Percentiles rank a stretch among this genome's conserved stretches.
phyloP scores from a whole-genome alignment of 495 filamentous ascomycete species.

The Trichocladium antarcticum region DNA sequence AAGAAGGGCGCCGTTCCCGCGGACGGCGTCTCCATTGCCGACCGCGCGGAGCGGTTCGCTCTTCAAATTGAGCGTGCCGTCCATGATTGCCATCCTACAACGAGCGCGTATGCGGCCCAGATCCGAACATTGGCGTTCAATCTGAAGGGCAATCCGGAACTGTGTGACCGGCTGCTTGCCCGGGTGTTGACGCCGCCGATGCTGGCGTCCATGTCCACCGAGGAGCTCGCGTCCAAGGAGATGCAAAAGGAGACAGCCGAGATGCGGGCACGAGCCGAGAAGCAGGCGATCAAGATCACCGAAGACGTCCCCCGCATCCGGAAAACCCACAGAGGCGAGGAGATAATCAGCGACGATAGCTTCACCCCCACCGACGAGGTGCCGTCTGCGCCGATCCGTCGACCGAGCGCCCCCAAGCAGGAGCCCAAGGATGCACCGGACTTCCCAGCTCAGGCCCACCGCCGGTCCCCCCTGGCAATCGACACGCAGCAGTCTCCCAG shows the following conservation, averaged over 20 bases:
- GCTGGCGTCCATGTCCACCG: conserved; percentile 70
- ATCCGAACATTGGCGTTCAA: conserved; percentile 58
- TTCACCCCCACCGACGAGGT: conserved; percentile 27
- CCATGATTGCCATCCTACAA: conserved; percentile 35
- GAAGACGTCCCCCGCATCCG: conserved; percentile 76
- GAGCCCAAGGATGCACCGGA: conserved; percentile 1
- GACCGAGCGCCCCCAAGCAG: conserved; percentile 23
- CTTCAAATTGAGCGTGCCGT: conserved; percentile 62
- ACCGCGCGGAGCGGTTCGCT: conserved; percentile 36
- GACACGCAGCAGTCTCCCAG: conserved; percentile 42
- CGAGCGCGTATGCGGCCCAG: conserved; percentile 33
- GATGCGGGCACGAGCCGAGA: conserved; percentile 57
- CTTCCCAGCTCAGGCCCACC: neutral
- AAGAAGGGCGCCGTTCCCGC: conserved; percentile 33
- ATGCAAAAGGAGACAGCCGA: conserved; percentile 69
- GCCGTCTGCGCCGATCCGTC: conserved; percentile 30
- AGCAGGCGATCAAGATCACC: conserved; percentile 74
- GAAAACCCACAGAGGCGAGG: conserved; percentile 91
- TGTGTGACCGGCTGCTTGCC: conserved; percentile 63
- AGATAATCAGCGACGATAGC: conserved; percentile 62
- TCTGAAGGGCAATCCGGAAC: conserved; percentile 70
- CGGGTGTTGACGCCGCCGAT: conserved; percentile 56
- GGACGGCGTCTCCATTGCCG: conserved; percentile 28
- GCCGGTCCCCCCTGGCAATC: conserved; percentile 25
- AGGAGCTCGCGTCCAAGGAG: conserved; percentile 87